Base-by-base conservation (phyloP, 2,329 filamentous ascomycete genomes). In the Trichoderma koningiopsis region DNA sequence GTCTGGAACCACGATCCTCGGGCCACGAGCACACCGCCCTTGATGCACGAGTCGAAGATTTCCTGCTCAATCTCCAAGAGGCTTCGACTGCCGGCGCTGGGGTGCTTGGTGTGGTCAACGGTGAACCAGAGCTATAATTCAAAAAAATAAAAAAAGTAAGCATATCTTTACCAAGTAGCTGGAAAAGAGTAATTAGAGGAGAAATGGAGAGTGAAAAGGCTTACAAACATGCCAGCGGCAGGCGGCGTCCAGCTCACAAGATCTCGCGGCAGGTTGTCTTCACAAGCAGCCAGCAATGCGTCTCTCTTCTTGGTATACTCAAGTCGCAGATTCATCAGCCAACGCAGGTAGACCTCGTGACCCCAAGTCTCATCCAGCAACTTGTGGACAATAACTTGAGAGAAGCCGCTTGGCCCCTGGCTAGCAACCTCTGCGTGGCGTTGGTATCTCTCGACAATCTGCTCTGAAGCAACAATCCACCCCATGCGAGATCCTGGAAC, bases 281-380 rank as follows among this genome's bases (percentile, higher is more conserved):
- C 92, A 77, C 94, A 97, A 0, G 94, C 93, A 8, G 86, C 84
- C 5, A 97, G 83, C 69, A 99, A 87, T 31, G 88, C 86, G 76
- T 98, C 87, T 68, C 96, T 85, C 70, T 95, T 88, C 73, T 84
- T 83, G 1, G 94, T 96, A 77, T 99, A 99, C 79, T 94, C 88
- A 75, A 88, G 79, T 58, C 94, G 88, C 75, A 98, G 82, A 77
- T 93, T 87, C 77, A 96, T 92, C 72, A 99, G 82, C 96, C 96
- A 99, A 76, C 91, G 86, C 29, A 99, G 81, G 77, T 96, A 99
- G 1, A 94, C 94, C 53, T 88, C 86, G 76, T 99, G 96, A 29
- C 95, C 96, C 96, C 96, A 99, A 61, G 90, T 89, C 80, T 97
- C 93, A 73, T 99, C 96, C 2, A 99, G 85, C 27, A 99, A 84